A percentile compares a stretch with the other conserved stretches of the same genome.
Evolutionary conservation across 1,284 basidiomycete genomes (phyloP).

Genomic region (Ustilago curta): DNA sequence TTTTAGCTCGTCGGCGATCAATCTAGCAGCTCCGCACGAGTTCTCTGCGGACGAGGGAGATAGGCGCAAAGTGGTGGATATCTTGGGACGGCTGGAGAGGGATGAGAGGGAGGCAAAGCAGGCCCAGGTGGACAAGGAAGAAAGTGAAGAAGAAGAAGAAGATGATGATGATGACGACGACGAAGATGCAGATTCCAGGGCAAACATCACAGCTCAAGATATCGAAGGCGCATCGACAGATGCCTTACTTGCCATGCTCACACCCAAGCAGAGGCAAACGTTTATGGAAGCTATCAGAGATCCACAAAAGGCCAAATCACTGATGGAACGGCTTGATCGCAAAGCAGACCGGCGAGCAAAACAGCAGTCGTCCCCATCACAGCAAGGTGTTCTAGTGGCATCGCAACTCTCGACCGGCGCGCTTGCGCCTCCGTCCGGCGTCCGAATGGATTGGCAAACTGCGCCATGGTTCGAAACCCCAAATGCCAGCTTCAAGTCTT

Average conservation of each 20-base stretch:
- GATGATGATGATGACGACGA: conserved; percentile 14
- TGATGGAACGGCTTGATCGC: conserved; percentile 28
- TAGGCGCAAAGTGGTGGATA: conserved; percentile 32
- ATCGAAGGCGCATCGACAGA: conserved; percentile 36
- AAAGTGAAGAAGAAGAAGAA: conserved; percentile 15
- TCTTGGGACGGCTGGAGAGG: conserved; percentile 26
- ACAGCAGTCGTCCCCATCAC: neutral
- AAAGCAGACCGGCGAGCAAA: conserved; percentile 18
- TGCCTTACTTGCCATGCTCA: conserved; percentile 49
- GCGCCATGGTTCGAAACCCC: conserved; percentile 32
- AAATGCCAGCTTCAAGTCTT: conserved; percentile 8
- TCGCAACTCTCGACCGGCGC: neutral
- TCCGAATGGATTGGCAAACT: conserved; percentile 16
- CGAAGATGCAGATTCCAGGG: conserved; percentile 1
- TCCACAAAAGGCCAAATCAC: conserved; percentile 26
- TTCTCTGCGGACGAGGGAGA: conserved; percentile 22
- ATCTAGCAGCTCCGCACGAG: conserved; percentile 2
- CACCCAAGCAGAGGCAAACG: conserved; percentile 30
- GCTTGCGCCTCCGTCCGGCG: neutral
- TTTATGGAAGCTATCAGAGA: conserved; percentile 38
- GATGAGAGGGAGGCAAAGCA: conserved; percentile 9
- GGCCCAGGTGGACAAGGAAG: conserved; percentile 3
- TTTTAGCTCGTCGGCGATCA: conserved; percentile 41
- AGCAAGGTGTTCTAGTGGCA: conserved; percentile 9
- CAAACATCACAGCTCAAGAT: conserved; percentile 11